Base-by-base conservation (phyloP, 805 yeast genomes). In the Yarrowia sp. region DNA sequence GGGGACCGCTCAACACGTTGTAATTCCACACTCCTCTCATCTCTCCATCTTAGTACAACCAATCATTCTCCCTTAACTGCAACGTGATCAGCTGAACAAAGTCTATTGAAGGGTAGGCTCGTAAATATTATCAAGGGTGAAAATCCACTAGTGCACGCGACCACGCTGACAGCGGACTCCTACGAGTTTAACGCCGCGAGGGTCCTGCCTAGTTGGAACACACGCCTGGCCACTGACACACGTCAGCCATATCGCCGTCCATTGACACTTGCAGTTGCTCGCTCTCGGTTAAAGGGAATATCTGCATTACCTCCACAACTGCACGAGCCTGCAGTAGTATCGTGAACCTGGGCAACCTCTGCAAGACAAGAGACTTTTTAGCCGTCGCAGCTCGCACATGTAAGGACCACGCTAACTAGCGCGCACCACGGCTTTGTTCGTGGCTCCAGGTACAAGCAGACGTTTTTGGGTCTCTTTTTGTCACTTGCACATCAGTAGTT, bases 81-180 rank as follows among this genome's bases (percentile, higher is more conserved):
- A 53, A 53, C 59, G 59, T 53, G 59, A 53, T 53, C 59, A 53
- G 59, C 59, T 53, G 59, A 53, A 35, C 59, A 40, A 53, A 53
- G 59, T 22, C 59, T 53, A 53, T 53, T 53, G 45, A 38, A 2
- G 14, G 19, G 36, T 53, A 53, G 16, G 45, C 59, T 53, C 45
- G 45, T 53, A 53, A 53, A 53, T 40, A 36, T 16, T 53, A 53
- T 53, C 59, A 38, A 53, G 59, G 59, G 59, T 53, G 59, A 53
- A 53, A 53, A 53, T 40, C 45, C 35, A n/a, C 45, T 40, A 53
- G 41, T 38, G 59, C 59, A 53, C 59, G 59, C 59, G 59, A 53
- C 59, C 58, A 36, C n/a, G 10, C 36, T 59, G 49, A 59, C 40
- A 26, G 32, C 32, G n/a, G 40, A 58, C 55, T 19, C 22, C 26